Evolutionary conservation across 495 filamentous ascomycete species (phyloP).

Genomic region (Sordaria brevicollis): DNA sequence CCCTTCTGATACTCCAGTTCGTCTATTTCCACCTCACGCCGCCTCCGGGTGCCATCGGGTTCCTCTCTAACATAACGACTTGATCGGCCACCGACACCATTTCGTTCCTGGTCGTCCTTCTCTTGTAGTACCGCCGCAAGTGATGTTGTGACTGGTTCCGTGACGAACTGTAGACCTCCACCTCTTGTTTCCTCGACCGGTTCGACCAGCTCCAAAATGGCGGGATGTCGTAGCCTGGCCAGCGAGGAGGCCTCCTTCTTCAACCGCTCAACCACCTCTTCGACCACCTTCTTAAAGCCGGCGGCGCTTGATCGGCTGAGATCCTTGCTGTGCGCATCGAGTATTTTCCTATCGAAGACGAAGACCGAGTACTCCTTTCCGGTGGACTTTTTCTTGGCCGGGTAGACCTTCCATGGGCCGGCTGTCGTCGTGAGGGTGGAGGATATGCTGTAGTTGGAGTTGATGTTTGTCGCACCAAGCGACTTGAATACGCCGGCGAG

Average conservation of each 20-base stretch:
- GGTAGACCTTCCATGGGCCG: conserved; percentile 94
- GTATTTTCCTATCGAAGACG: conserved; percentile 78
- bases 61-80: conserved; percentile 79
- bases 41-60: conserved; percentile 56
- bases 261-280: conserved; percentile 81
- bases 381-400: conserved; percentile 91
- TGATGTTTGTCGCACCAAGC: conserved; percentile 77
- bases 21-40: conserved; percentile 87
- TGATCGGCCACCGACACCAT: conserved; percentile 52
- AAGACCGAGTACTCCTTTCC: conserved; percentile 84
- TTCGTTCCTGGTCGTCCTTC: conserved; percentile 80
- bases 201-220: conserved; percentile 83
- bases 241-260: conserved; percentile 86
- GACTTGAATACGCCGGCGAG: conserved; percentile 88
- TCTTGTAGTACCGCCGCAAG: conserved; percentile 74
- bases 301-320: conserved; percentile 42
- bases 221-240: conserved; percentile 78
- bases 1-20: conserved; percentile 98
- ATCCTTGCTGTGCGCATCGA: conserved; percentile 61
- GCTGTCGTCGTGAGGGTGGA: conserved; percentile 57
- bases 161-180: conserved; percentile 91
- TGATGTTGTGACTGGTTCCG: conserved; percentile 78
- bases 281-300: conserved; percentile 64
- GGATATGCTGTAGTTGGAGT: conserved; percentile 75
- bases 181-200: conserved; percentile 88